A percentile compares a stretch with the other conserved stretches of the same genome.
Conservation (phyloP, 2,329 filamentous ascomycete species). For the Cordyceps cateniannulata region DNA sequence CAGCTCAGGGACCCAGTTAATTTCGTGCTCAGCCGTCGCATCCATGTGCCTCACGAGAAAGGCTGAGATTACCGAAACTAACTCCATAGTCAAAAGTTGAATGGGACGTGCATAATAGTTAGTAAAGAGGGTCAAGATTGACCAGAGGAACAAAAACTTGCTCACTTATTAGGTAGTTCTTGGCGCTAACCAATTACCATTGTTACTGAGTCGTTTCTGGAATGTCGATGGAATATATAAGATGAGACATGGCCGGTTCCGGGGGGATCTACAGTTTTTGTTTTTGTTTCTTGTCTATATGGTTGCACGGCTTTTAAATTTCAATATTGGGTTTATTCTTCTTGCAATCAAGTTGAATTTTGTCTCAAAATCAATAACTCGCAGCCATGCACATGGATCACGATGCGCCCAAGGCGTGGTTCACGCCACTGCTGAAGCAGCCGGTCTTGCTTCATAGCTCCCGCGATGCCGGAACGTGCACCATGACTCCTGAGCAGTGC, state of each 20-base stretch:
- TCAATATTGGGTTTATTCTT: too few relatives aligned
- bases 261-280: background rate
- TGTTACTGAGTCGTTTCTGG: background rate
- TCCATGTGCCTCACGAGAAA: too few relatives aligned
- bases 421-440: constrained; percentile 12
- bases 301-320: too few relatives aligned
- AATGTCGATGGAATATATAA: constrained; percentile 4
- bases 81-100: too few relatives aligned
- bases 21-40: too few relatives aligned
- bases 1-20: too few relatives aligned
- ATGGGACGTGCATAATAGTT: too few relatives aligned
- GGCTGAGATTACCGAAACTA: too few relatives aligned
- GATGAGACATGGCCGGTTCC: constrained; percentile 5
- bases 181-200: background rate
- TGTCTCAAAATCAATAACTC: too few relatives aligned
- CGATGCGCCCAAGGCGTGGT: constrained; percentile 8
- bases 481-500: constrained; percentile 36
- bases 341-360: too few relatives aligned
- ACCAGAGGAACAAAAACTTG: constrained; percentile 6
- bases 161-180: constrained; percentile 1
- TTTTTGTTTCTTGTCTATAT: background rate
- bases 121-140: background rate
- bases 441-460: constrained; percentile 15
- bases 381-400: constrained; percentile 10
- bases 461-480: constrained; percentile 19